Conservation (phyloP, 345 rosid genomes). For the Balakata baccata region DNA sequence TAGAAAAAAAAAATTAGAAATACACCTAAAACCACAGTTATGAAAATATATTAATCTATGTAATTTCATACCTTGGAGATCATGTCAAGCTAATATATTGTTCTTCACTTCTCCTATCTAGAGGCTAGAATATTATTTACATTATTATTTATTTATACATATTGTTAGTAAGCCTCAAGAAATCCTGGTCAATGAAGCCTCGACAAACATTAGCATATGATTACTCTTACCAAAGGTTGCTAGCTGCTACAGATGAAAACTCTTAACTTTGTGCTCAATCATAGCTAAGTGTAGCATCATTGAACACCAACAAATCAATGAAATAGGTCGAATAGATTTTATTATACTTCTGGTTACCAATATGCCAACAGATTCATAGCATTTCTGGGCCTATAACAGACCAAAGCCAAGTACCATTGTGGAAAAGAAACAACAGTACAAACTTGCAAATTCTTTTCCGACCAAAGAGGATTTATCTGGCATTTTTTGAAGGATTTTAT, state of each 20-base stretch:
- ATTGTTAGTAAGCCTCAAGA: not conserved
- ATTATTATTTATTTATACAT: not conserved
- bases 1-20: not conserved
- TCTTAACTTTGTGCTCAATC: not conserved
- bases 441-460: slow-evolving; percentile 5
- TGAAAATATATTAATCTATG: not conserved
- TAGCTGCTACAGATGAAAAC: not conserved
- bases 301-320: not conserved
- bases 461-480: not conserved
- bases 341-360: not conserved
- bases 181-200: not conserved
- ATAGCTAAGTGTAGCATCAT: not conserved
- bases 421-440: slow-evolving; percentile 6
- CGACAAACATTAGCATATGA: not conserved
- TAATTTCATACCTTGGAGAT: not conserved
- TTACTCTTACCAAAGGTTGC: not conserved
- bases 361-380: not conserved
- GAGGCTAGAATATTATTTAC: not conserved
- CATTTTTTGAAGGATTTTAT: not conserved
- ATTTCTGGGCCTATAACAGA: slow-evolving; percentile 4
- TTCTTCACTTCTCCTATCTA: not conserved
- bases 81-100: not conserved
- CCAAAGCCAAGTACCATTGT: slow-evolving; percentile 5
- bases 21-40: not conserved
- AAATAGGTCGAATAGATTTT: not conserved